Base-by-base conservation (phyloP, 2,329 filamentous ascomycete genomes). In the Hymenoscyphus repandus region DNA sequence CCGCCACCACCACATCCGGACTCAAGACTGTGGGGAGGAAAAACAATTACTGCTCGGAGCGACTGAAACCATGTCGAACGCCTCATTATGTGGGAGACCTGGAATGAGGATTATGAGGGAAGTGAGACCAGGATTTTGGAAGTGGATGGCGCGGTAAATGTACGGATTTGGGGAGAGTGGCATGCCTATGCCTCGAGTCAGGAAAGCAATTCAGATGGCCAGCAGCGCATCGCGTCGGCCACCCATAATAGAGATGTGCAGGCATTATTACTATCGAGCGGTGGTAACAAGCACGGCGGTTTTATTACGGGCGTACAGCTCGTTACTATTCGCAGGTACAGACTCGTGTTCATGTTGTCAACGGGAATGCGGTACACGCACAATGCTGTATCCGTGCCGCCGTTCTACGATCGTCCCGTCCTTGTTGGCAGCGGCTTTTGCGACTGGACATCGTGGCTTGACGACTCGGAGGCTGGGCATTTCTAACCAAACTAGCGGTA, bases 81-180 rank as follows among this genome's bases (percentile, higher is more conserved):
- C 36, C 34, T 42, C 42, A 33, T 45, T 36, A 46, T 42, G 43
- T 37, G 45, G 30, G 15, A 15, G 37, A 30, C 32, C 43, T 47
- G 40, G 34, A 41, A 45, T 34, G 17, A 27, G 40, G 47, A 20
- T 37, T 17, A 18, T 30, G 34, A 34, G 27, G n/a, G 17, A 18
- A 30, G 12, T 15, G 18, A 36, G 37, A 31, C 40, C 39, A 46
- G 36, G 39, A 46, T 44, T 45, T 27, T 39, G 43, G 44, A 32
- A 41, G 53, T 37, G 37, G 47, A 46, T 50, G 43, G 53, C 39
- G 38, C 46, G 53, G 53, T 52, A 55, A 50, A 55, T 55, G 45
- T 55, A 47, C 39, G 48, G 45, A 45, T 44, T n/a, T 31, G 42
- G 41, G 30, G 47, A 36, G 11, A 2, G 22, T 27, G 18, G 15